Evolutionary conservation across 1,139 yeast species (phyloP), one percentile per base, ranked within the genome.

Genomic region (Suhomyces chickasaworum): DNA sequence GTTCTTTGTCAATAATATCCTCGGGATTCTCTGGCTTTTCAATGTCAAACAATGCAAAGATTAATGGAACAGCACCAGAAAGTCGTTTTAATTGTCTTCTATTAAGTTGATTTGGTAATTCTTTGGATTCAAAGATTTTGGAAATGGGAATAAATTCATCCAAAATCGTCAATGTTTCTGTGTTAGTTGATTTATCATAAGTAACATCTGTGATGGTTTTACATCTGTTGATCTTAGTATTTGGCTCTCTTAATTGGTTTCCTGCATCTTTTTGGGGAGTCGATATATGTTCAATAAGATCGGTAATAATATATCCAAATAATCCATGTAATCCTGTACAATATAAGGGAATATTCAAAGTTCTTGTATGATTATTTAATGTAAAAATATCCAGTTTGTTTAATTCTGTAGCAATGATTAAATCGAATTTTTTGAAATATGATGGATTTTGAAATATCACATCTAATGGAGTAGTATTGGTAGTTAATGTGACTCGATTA

Each of bases 281-380:
- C 27, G 82, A 79, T 36, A 73, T 70, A 64, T 89, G 91, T 45
- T 74, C 65, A 16, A 89, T 79, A 50, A 93, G 73, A 64, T 95
- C 99, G 3, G 84, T 83, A 58, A 91, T 83, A 2, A 89, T 77
- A 59, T 81, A 88, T 1, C 97, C 97, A 62, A 80, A 89, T 63
- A 90, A 69, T 0, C 99, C 99, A 61, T 86, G 87, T 7, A 83
- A 61, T 0, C 85, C 86, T 0, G 89, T 69, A 4, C 80, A 76
- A 61, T 88, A 89, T 35, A 93, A 71, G 1, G 96, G 89, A 29
- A 84, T 77, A 27, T 71, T 71, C 22, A 75, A 68, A 2, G 59
- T 47, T 54, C 97, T 77, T 2, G 91, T 76, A 21, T 75, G 64
- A 0, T 58, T 57, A 59, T 89, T 88, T 31, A 86, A 55, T 15